Base-by-base conservation (phyloP, 2,329 filamentous ascomycete species). In the Rutstroemia sp. region DNA sequence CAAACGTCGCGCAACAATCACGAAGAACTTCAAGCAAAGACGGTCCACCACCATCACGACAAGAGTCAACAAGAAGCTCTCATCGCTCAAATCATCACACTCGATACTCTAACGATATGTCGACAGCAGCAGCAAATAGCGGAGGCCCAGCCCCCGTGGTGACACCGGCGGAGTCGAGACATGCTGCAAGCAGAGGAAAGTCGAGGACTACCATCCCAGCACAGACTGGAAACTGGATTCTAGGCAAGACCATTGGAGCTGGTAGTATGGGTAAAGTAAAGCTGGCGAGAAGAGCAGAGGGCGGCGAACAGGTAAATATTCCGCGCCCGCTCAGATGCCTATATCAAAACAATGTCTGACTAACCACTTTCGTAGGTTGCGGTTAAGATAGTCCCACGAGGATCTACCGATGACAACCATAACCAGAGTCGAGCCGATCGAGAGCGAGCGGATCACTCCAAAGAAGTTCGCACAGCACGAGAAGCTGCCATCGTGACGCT, bases 211-310 rank as follows among this genome's bases (percentile, higher is more conserved):
- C 89, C 42, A 95, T 99, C 69, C 89, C 88, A 51, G 91, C 92
- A 3, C 85, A 88, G 48, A 91, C 92, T 12, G 94, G 94, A 57
- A 90, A 92, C 76, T 99, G 92, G 91, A 84, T 91, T 56, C 78
- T 99, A 52, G 92, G 92, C 58, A 97, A 97, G 78, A 97, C 94
- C 3, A 94, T 99, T 67, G 94, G 94, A 58, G 91, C 92, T 53
- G 94, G 94, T 51, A 97, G 92, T 72, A 99, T 99, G 94, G 94
- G 94, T 62, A 97, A 97, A 73, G 94, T 99, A 61, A 97, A 97
- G 75, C 78, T 99, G 63, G 94, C 94, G 23, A 89, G 89, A 66
- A 95, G 95, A 72, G 81, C 87, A 64, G 92, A 95, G 67, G 89
- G 88, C 19, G 88, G 87, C 65, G 94, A 97, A 76, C 89, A 96